Evolutionary conservation across 2,329 filamentous ascomycete genomes (phyloP).

Genomic region (Xylaria sp.): DNA sequence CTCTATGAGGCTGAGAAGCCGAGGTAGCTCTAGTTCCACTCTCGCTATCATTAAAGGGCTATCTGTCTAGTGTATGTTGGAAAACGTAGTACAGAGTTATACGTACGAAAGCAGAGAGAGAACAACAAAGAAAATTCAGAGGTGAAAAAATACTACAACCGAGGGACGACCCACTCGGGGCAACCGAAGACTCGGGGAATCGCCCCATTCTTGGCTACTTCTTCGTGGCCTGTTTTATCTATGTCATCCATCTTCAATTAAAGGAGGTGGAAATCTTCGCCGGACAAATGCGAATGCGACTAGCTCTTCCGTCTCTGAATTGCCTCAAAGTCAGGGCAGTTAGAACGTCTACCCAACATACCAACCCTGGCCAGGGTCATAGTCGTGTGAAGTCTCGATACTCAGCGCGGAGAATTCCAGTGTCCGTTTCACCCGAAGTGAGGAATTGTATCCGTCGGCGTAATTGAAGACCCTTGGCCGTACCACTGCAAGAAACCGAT

Average conservation of each 20-base stretch:
- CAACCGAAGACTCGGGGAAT: not conserved
- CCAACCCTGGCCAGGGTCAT: not conserved
- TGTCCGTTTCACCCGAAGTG: not conserved
- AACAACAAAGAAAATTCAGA: not conserved
- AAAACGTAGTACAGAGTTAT: not conserved
- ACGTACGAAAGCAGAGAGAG: not conserved
- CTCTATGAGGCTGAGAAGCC: conserved; percentile 28
- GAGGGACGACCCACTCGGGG: conserved; percentile 12
- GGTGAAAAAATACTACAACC: not conserved
- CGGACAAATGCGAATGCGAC: not conserved
- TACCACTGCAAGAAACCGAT: conserved; percentile 9
- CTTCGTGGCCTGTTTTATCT: not conserved
- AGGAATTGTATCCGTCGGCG: conserved; percentile 21
- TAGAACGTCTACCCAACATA: not conserved
- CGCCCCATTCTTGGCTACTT: not conserved
- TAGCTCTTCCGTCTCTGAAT: not conserved
- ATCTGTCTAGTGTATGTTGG: not conserved
- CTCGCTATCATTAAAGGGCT: not conserved
- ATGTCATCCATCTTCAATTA: too few species aligned
- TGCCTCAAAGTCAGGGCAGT: not conserved
- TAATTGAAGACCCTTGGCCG: conserved; percentile 25
- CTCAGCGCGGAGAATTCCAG: not conserved
- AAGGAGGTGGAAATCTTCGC: conserved; percentile 1
- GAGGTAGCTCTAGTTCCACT: conserved; percentile 20
- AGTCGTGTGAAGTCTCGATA: not conserved